phyloP scores from a whole-genome alignment of 2,329 filamentous ascomycete species.

The Fusarium tupiense region DNA sequence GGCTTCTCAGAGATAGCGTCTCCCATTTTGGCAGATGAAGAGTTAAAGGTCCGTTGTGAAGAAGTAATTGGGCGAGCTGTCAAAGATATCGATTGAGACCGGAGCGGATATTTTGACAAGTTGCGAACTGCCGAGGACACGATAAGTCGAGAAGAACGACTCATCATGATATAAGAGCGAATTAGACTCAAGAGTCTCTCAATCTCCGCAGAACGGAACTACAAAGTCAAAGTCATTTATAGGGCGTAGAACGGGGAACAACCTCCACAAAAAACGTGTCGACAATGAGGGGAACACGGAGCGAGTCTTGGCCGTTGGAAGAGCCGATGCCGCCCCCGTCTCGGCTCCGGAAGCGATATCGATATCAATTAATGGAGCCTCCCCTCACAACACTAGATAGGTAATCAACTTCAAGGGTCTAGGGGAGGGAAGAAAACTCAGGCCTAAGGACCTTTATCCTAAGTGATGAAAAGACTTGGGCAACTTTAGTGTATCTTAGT shows the following conservation, averaged over 20 bases:
- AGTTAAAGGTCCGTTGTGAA: constrained; percentile 17
- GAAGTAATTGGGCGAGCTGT: not conserved
- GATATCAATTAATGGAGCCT: not conserved
- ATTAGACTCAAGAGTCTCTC: not conserved
- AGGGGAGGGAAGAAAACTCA: no score
- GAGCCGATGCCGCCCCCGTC: constrained; percentile 22
- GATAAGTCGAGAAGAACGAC: constrained; percentile 7
- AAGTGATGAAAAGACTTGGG: no score
- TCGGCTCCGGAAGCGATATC: constrained; percentile 21
- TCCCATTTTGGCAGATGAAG: constrained; percentile 28
- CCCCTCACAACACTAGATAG: not conserved
- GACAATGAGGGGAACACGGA: constrained; percentile 21
- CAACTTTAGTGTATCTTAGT: no score
- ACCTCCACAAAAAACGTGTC: constrained; percentile 18
- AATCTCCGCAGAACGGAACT: constrained; percentile 13
- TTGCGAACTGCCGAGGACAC: not conserved
- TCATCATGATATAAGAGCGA: constrained; percentile 17
- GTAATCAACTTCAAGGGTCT: not conserved
- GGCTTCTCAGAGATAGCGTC: constrained; percentile 18
- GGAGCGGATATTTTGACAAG: not conserved
- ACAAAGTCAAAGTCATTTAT: not conserved
- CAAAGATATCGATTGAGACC: not conserved
- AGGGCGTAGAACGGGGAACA: not conserved
- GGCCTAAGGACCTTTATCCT: no score
- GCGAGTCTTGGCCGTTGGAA: constrained; percentile 13